Percentiles rank a stretch among this genome's conserved stretches.
phyloP scores from a whole-genome alignment of 1,284 basidiomycete species.

The Leccinum subrobustum region DNA sequence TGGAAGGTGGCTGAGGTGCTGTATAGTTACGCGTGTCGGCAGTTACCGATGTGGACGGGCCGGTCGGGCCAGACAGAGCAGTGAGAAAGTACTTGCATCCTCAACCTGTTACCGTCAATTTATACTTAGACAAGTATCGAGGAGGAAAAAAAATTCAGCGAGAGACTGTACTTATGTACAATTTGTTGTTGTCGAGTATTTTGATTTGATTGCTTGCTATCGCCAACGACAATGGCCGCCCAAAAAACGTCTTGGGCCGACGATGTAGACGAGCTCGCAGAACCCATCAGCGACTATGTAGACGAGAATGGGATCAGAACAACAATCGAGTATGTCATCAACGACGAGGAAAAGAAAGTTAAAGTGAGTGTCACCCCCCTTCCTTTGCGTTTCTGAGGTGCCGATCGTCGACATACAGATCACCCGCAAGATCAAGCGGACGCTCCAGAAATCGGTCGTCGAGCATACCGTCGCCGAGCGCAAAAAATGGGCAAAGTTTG shows the following conservation, averaged over 20 bases:
- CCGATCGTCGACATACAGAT: constrained; percentile 48
- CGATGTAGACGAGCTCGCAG: constrained; percentile 76
- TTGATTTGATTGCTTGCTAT: constrained; percentile 17
- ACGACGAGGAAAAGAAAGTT: constrained; percentile 94
- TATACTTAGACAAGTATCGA: neutral
- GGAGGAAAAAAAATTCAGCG: neutral
- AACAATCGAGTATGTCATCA: constrained; percentile 80
- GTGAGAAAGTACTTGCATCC: too few relatives aligned
- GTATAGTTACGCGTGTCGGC: constrained; percentile 16
- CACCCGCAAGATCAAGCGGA: constrained; percentile 85
- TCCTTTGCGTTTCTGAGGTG: neutral
- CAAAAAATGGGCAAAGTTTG: constrained; percentile 94
- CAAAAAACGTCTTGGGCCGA: constrained; percentile 81
- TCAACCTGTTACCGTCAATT: too few relatives aligned
- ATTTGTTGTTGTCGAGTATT: constrained; percentile 12
- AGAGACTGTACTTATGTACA: too few relatives aligned
- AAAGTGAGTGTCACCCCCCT: constrained; percentile 55
- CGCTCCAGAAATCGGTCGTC: constrained; percentile 89
- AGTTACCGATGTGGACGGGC: constrained; percentile 2
- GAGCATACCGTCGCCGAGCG: constrained; percentile 93
- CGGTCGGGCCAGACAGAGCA: neutral
- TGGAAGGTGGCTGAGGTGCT: constrained; percentile 23
- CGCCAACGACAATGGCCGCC: constrained; percentile 19
- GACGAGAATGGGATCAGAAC: constrained; percentile 91
- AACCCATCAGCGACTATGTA: constrained; percentile 58